Conservation (phyloP, 2,329 filamentous ascomycete genomes). For the Fusarium temperatum region DNA sequence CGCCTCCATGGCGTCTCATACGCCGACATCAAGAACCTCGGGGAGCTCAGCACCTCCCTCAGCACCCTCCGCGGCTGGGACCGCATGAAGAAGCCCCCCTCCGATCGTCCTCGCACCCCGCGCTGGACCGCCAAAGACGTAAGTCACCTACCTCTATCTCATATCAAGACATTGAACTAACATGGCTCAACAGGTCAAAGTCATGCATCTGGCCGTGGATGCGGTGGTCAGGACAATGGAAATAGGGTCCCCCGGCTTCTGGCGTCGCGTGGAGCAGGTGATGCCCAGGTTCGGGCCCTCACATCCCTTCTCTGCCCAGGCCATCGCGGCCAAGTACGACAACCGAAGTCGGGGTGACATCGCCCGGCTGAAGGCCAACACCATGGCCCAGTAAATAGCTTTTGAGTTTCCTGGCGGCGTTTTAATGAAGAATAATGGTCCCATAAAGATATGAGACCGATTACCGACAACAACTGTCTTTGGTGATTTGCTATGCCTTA, state of each 20-base stretch:
- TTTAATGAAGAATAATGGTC: background rate
- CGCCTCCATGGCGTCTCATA: background rate
- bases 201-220: background rate
- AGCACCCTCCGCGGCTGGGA: background rate
- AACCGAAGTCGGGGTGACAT: background rate
- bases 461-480: background rate
- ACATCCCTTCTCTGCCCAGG: background rate
- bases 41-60: background rate
- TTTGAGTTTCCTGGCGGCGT: background rate
- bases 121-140: background rate
- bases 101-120: background rate
- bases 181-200: background rate
- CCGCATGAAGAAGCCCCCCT: background rate
- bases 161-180: background rate
- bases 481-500: background rate
- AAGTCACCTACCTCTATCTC: background rate
- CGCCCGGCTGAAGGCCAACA: background rate
- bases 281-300: background rate
- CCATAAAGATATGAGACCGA: background rate
- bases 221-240: background rate
- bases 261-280: background rate
- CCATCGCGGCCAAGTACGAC: background rate
- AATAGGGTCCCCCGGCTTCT: background rate
- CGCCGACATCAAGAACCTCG: background rate
- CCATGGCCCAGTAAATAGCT: background rate